These are phyloP conservation scores for Mortierella antarctica DNA, from an alignment of 192 early-diverging fungal species.

Conservation along the genomic window DNA sequence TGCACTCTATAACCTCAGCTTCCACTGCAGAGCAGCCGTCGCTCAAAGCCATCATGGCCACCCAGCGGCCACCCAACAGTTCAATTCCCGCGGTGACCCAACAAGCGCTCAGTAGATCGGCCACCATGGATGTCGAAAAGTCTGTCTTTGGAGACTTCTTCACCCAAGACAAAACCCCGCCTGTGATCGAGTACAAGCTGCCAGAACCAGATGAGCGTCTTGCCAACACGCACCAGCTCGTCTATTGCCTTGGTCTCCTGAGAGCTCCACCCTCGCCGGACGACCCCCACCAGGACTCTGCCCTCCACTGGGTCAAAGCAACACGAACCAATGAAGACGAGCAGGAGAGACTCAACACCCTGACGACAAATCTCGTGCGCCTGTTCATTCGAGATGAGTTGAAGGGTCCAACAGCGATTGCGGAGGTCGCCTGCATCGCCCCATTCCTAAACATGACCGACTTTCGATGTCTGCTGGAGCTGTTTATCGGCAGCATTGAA, in stretches of 20 bases:
- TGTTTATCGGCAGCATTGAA: neutral
- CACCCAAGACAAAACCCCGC: slow-evolving; percentile 22
- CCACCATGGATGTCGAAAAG: slow-evolving; percentile 14
- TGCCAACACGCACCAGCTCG: slow-evolving; percentile 19
- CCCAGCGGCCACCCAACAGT: slow-evolving; percentile 3
- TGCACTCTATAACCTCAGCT: slow-evolving; percentile 3
- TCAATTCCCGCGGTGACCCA: slow-evolving; percentile 8
- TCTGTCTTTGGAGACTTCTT: slow-evolving; percentile 20
- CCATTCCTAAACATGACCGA: neutral
- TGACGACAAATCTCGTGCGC: slow-evolving; percentile 21
- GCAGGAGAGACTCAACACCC: slow-evolving; percentile 18
- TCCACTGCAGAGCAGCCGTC: slow-evolving; percentile 7
- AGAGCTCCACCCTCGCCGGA: slow-evolving; percentile 6
- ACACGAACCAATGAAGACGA: slow-evolving; percentile 24
- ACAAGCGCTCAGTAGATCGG: slow-evolving; percentile 6
- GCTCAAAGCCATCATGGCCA: slow-evolving; percentile 8
- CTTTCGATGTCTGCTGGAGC: neutral
- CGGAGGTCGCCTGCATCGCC: neutral
- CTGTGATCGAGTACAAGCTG: slow-evolving; percentile 20
- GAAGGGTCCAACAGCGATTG: slow-evolving; percentile 11
- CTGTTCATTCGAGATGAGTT: slow-evolving; percentile 10
- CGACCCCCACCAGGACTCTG: slow-evolving; percentile 9
- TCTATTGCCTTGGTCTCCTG: slow-evolving; percentile 27
- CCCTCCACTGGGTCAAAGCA: slow-evolving; percentile 15
- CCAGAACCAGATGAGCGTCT: slow-evolving; percentile 25